phyloP scores from a whole-genome alignment of 257 asterid genomes.

The Orobanche coerulescens region DNA sequence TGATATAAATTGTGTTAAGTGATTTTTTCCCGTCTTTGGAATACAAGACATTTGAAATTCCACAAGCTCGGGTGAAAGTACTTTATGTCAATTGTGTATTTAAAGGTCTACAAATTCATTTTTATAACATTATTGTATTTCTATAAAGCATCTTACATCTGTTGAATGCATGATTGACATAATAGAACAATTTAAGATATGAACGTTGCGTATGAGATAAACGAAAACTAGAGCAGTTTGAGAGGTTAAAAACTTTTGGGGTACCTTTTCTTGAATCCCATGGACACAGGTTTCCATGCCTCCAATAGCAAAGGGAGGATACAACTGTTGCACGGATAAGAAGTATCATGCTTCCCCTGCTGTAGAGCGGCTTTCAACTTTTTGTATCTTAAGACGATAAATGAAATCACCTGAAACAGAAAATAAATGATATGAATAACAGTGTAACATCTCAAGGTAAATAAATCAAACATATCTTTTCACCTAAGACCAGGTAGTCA shows the following conservation, averaged over 20 bases:
- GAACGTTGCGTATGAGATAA: background rate
- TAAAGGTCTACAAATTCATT: background rate
- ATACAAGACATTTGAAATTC: background rate
- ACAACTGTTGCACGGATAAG: conserved; percentile 12
- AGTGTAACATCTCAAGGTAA: conserved; percentile 7
- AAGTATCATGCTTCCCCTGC: conserved; percentile 26
- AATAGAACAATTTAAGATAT: background rate
- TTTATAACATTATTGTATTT: background rate
- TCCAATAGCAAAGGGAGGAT: conserved; percentile 47
- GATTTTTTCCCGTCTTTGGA: too few species aligned
- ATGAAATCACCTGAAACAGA: conserved; percentile 66
- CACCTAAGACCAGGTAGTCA: background rate
- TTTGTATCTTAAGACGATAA: conserved; percentile 62
- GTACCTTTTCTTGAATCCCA: conserved; percentile 91
- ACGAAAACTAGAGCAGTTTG: background rate
- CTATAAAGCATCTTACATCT: background rate
- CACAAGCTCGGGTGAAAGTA: background rate
- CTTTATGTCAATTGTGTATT: background rate
- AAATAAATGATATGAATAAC: conserved; percentile 4
- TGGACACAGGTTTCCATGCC: conserved; percentile 91
- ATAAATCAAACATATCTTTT: background rate
- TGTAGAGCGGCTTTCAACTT: conserved; percentile 47
- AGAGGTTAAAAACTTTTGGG: conserved; percentile 8
- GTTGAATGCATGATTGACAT: background rate
- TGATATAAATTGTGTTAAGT: background rate